Base-by-base conservation (phyloP, 192 early-diverging fungal genomes). In the Gamsiella multidivaricata region DNA sequence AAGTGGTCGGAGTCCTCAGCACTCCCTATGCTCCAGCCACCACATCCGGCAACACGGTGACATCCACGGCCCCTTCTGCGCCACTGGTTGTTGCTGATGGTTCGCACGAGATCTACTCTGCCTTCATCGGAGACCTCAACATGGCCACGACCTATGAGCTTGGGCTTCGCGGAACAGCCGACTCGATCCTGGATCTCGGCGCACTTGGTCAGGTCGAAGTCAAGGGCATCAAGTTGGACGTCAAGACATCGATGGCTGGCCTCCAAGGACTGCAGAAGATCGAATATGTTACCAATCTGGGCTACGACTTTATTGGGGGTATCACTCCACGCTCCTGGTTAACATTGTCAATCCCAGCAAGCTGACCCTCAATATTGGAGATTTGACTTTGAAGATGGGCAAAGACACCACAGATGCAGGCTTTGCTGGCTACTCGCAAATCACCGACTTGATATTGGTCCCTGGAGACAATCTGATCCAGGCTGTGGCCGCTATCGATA, bases 101-200 rank as follows among this genome's bases (percentile, higher is more conserved):
- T 6, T 59, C 80, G 31, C 67, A 86, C 29, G 12, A 36, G 8
- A 61, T 47, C 18, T 90, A 87, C 69, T 60, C 80, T 25, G 53
- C 72, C 25, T 88, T 87, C 39, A 80, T 74, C 28, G 70, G 58
- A 25, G 59, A 53, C 42, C 60, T 90, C 26, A 84, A 83, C 20
- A 33, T 70, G 9, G 61, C 69, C 8, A n/a, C 49, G 7, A 49
- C 37, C 10, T 82, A 85, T 23, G 50, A 54, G 34, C 72, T 88
- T 25, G 70, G 58, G 18, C 72, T 88, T 36, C 55, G 62, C 42
- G 87, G 87, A 28, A 76, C 57, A n/a, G 83, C 84, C 12, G 66
- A 63, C 45, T 82, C 82, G 23, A 72, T 69, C 5, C 70, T 83
- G 25, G 23, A 56, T 1, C 54, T 50, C 22, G 82, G 76, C 11